Conservation (phyloP, 352 stramenopile genomes). For the Phytophthora palmivora region DNA sequence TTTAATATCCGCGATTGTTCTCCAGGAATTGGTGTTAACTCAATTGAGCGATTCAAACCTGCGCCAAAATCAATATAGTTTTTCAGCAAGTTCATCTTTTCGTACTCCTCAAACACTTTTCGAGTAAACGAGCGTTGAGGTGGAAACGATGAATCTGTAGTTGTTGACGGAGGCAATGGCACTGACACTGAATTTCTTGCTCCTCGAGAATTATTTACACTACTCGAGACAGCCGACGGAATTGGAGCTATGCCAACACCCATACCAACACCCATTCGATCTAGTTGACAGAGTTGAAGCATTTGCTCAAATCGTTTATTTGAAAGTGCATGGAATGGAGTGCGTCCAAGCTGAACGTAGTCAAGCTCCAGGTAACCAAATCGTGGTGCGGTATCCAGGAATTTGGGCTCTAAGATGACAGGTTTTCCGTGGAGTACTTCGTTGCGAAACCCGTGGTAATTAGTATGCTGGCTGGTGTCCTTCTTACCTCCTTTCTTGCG, state of each 20-base stretch:
- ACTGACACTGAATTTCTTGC: conserved; percentile 10
- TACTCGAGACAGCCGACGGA: background rate
- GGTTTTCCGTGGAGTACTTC: conserved; percentile 77
- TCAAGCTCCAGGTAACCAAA: conserved; percentile 83
- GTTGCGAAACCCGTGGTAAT: conserved; percentile 83
- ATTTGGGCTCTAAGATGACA: conserved; percentile 54
- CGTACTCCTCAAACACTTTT: conserved; percentile 58
- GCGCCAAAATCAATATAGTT: conserved; percentile 74
- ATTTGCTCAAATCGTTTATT: conserved; percentile 75
- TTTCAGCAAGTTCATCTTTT: conserved; percentile 69
- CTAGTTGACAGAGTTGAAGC: conserved; percentile 60
- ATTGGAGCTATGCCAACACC: conserved; percentile 16
- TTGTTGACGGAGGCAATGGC: background rate
- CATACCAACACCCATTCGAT: conserved; percentile 54
- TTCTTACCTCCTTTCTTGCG: conserved; percentile 69
- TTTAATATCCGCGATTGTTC: conserved; percentile 1
- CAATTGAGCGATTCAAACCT: conserved; percentile 50
- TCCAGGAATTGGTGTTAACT: conserved; percentile 38
- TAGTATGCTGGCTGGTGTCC: conserved; percentile 77
- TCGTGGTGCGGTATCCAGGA: conserved; percentile 69
- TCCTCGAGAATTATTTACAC: conserved; percentile 2
- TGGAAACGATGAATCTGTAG: conserved; percentile 38
- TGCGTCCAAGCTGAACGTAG: conserved; percentile 66
- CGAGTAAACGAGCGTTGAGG: conserved; percentile 46
- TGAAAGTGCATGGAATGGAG: conserved; percentile 49